Evolutionary conservation across 495 filamentous ascomycete genomes (phyloP).

Genomic region (Aspergillus heteromorphus): DNA sequence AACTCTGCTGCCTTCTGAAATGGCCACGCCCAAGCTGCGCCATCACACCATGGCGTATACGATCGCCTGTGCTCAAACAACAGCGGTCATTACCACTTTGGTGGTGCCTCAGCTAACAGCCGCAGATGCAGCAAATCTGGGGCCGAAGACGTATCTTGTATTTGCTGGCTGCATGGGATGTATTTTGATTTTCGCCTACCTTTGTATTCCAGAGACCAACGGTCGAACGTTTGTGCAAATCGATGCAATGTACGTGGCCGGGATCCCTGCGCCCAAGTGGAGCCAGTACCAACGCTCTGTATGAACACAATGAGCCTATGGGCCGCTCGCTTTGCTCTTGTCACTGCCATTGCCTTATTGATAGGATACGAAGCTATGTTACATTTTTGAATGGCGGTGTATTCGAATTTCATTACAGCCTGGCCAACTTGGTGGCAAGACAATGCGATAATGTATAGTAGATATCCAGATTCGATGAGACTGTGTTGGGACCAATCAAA

Average conservation of each 20-base stretch:
- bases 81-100: slow-evolving; percentile 33
- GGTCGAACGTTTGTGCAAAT: slow-evolving; percentile 49
- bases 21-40: slow-evolving; percentile 37
- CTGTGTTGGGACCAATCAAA: background rate
- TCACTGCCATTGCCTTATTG: background rate
- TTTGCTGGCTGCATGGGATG: slow-evolving; percentile 34
- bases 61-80: slow-evolving; percentile 32
- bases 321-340: background rate
- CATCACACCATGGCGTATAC: slow-evolving; percentile 39
- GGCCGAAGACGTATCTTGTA: slow-evolving; percentile 34
- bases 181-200: slow-evolving; percentile 44
- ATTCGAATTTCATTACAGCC: background rate
- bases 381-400: background rate
- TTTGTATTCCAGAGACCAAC: slow-evolving; percentile 48
- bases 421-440: background rate
- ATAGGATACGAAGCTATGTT: background rate
- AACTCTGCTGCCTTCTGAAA: slow-evolving; percentile 34
- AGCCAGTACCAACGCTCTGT: slow-evolving; percentile 9
- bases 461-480: background rate
- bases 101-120: slow-evolving; percentile 33
- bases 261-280: slow-evolving; percentile 40
- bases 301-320: background rate
- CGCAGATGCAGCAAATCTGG: slow-evolving; percentile 32
- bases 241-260: slow-evolving; percentile 50
- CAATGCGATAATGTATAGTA: background rate